These are phyloP conservation scores for Pseudoperonospora humuli DNA, from an alignment of 352 stramenopile genomes.

Conservation along the genomic window DNA sequence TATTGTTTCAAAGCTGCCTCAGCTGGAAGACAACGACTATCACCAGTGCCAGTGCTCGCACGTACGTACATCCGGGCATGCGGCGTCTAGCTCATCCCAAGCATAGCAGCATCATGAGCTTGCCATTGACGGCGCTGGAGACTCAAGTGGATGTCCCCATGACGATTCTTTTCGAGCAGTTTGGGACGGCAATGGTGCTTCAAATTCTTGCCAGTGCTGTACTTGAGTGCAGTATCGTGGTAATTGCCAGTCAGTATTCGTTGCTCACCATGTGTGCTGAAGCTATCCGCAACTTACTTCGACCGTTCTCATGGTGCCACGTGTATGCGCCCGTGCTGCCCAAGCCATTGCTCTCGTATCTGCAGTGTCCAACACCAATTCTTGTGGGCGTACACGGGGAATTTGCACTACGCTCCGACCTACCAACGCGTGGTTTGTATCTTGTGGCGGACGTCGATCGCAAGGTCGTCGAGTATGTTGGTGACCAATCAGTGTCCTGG, in stretches of 20 bases:
- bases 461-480: conserved; percentile 62
- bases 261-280: conserved; percentile 77
- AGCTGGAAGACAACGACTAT: conserved; percentile 30
- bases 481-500: conserved; percentile 47
- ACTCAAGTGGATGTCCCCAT: conserved; percentile 61
- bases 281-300: conserved; percentile 74
- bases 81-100: conserved; percentile 23
- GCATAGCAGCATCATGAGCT: conserved; percentile 36
- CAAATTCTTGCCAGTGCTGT: conserved; percentile 76
- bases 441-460: conserved; percentile 69
- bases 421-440: conserved; percentile 65
- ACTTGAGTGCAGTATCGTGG: conserved; percentile 83
- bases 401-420: conserved; percentile 45
- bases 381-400: conserved; percentile 78
- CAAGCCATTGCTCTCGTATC: conserved; percentile 75
- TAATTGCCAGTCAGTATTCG: conserved; percentile 79
- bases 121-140: conserved; percentile 34
- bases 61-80: conserved; percentile 30
- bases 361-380: conserved; percentile 87
- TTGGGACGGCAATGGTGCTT: conserved; percentile 56
- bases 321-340: conserved; percentile 85
- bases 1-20: conserved; percentile 36
- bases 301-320: conserved; percentile 86
- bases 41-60: conserved; percentile 23
- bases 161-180: conserved; percentile 54